These are phyloP conservation scores for Paramecium primaurelia DNA, from an alignment of 73 alveolate species.

Conservation along the genomic window DNA sequence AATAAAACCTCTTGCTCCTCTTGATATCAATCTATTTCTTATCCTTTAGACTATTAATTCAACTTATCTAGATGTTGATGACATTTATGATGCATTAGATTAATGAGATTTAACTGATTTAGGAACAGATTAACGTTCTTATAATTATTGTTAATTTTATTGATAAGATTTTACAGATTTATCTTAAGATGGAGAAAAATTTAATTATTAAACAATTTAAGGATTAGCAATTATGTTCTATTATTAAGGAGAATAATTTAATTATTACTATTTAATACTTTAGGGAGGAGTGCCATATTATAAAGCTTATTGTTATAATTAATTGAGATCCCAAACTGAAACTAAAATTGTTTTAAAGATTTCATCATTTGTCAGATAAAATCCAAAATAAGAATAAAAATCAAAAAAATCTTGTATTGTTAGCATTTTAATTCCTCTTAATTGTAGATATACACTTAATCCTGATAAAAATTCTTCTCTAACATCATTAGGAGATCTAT, in stretches of 20 bases:
- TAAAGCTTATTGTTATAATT: neutral
- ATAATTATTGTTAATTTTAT: neutral
- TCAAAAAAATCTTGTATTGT: neutral
- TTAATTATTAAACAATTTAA: neutral
- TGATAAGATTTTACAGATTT: neutral
- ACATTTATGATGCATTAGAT: neutral
- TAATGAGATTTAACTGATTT: neutral
- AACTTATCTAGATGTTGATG: slow-evolving; percentile 29
- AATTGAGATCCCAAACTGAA: neutral
- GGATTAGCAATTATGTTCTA: neutral
- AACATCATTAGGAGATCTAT: slow-evolving; percentile 35
- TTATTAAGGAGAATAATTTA: neutral
- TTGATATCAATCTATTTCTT: slow-evolving; percentile 70
- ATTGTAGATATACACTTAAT: neutral
- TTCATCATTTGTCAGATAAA: neutral
- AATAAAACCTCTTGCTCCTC: slow-evolving; percentile 94
- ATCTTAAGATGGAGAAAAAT: neutral
- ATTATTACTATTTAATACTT: neutral
- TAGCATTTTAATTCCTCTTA: neutral
- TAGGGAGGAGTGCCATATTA: neutral
- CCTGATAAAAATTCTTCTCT: slow-evolving; percentile 3
- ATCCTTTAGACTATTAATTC: slow-evolving; percentile 68
- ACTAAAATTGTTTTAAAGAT: neutral
- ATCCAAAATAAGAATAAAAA: neutral
- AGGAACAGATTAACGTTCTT: neutral